Evolutionary conservation across 768 basidiomycete species (phyloP), one percentile per base, ranked within the genome.

Genomic region (Amanita pseudoporphyria): DNA sequence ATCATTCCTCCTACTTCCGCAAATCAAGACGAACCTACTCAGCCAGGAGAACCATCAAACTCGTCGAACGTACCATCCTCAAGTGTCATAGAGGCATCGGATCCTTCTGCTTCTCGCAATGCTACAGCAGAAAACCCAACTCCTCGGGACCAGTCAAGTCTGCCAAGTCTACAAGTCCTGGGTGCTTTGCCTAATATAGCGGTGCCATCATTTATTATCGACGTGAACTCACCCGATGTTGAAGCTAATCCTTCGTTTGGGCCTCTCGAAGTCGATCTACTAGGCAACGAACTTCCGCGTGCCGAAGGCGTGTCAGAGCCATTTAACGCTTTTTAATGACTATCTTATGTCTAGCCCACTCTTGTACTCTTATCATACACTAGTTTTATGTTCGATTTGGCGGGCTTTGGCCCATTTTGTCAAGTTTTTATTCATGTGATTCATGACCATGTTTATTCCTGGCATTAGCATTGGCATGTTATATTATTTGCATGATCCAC

Each of bases 1-100:
- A 61, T 73, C n/a, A 59, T 73, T 52, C 45, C 60, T 18, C 54
- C 55, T 6, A n/a, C 30, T n/a, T 21, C 16, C 18, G 35, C 9
- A 28, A 38, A 19, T 28, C 46, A 47, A 47, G 48, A n/a, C n/a
- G 47, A 43, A 22, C 10, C 16, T 39, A 21, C 26, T 9, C 38
- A 39, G 19, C 10, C 19, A n/a, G 22, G 16, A 14, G 49, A 43
- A 32, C 21, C 32, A 21, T 32, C 47, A 9, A 40, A 40, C 30
- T 13, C 16, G 9, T 16, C 47, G 19, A 39, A 16, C 3, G 19
- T 22, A 9, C 9, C 26, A 30, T 37, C 19, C 9, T 31, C n/a
- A n/a, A 37, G 28, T 26, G 13, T 24, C n/a, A n/a, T 16, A 4
- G 16, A 12, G 16, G n/a, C 21, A 26, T 10, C 5, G 16, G 18